phyloP scores from a whole-genome alignment of 441 rosid genomes.

The Brassica balearica region DNA sequence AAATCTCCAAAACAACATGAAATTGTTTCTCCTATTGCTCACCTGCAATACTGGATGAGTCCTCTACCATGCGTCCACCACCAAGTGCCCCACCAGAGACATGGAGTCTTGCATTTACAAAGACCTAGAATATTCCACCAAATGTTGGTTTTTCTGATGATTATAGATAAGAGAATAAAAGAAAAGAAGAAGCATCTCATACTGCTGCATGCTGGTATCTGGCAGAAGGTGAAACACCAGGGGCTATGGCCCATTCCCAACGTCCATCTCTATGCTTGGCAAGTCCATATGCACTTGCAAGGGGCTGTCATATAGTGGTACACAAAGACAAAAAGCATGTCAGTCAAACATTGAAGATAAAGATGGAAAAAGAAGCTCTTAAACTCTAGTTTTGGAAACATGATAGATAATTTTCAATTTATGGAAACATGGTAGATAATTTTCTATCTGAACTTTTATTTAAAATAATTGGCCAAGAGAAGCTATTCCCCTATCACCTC shows the following conservation, averaged over 20 bases:
- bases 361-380: constrained; percentile 18
- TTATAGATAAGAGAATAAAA: constrained; percentile 8
- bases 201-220: constrained; percentile 99
- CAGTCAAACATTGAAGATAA: constrained; percentile 18
- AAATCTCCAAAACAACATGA: constrained; percentile 5
- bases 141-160: constrained; percentile 35
- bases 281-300: constrained; percentile 97
- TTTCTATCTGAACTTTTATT: constrained; percentile 3
- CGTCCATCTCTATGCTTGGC: constrained; percentile 99
- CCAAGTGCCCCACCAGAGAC: constrained; percentile 99
- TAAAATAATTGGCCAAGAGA: constrained; percentile 2
- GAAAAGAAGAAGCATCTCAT: constrained; percentile 45
- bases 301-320: constrained; percentile 64
- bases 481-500: constrained; percentile 17
- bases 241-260: constrained; percentile 99
- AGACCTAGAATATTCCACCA: constrained; percentile 61
- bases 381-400: constrained; percentile 4
- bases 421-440: constrained; percentile 13
- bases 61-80: constrained; percentile 99
- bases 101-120: constrained; percentile 98
- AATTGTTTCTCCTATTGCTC: constrained; percentile 23
- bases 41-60: constrained; percentile 99
- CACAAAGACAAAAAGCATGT: constrained; percentile 20
- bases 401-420: constrained; percentile 14
- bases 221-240: constrained; percentile 97